Base-by-base conservation (phyloP, 2,329 filamentous ascomycete genomes). In the Colletotrichum horii region DNA sequence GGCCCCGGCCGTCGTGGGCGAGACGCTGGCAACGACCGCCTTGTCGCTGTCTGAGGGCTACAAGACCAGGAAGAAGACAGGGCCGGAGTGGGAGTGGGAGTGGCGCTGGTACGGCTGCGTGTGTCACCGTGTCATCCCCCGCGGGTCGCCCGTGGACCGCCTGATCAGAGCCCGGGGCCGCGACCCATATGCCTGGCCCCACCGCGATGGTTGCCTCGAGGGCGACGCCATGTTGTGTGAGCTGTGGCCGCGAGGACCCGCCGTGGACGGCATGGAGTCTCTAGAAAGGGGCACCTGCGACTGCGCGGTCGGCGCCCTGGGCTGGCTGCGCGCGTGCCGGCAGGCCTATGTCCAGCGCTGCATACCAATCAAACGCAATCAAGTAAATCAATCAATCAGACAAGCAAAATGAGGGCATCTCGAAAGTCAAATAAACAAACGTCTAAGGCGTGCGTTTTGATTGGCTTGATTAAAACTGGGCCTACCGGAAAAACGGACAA, bases 301-400 rank as follows among this genome's bases (percentile, higher is more conserved):
- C 56, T 80, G 78, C 55, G 70, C 34, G 0, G 67, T 83, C 16
- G 83, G 82, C 0, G 78, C 77, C 1, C 78, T 83, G 77, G 83
- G 81, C 4, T 84, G 82, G 81, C 77, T 84, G 2, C 75, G 79
- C 3, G 75, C 78, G 15, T 84, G 82, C 65, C 78, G 80, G 16
- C 80, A 83, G 75, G 82, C 83, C 32, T 84, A n/a, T n/a, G n/a
- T n/a, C n/a, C n/a, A n/a, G n/a, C n/a, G n/a, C n/a, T n/a, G n/a
- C n/a, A n/a, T n/a, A n/a, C n/a, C n/a, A n/a, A n/a, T n/a, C n/a
- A n/a, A n/a, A n/a, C n/a, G n/a, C n/a, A n/a, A n/a, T n/a, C n/a
- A n/a, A n/a, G n/a, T n/a, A n/a, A n/a, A n/a, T n/a, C n/a, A n/a
- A n/a, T n/a, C n/a, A n/a, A n/a, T n/a, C n/a, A n/a, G n/a, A n/a